Evolutionary conservation across 2,329 filamentous ascomycete species (phyloP).

Genomic region (Pezicula radicicola): DNA sequence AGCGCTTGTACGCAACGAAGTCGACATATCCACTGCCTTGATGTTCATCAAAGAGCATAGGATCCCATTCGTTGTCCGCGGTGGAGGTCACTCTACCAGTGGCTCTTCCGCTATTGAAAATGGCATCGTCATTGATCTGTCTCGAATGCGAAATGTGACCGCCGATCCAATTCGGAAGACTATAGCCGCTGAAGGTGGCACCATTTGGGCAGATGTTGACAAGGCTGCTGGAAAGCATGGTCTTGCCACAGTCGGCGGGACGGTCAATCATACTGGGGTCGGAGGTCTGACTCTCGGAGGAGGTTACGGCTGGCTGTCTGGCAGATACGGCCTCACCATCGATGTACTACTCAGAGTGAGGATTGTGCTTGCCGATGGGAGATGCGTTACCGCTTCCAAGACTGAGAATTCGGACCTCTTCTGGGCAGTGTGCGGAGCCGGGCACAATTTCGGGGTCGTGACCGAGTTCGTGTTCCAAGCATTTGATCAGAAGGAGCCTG

Average conservation of each 20-base stretch:
- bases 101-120: slow-evolving; percentile 17
- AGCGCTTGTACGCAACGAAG: no score
- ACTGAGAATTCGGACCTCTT: slow-evolving; percentile 28
- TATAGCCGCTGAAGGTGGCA: slow-evolving; percentile 16
- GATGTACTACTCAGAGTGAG: slow-evolving; percentile 18
- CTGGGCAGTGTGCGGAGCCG: no score
- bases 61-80: no score
- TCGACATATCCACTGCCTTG: no score
- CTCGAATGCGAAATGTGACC: slow-evolving; percentile 12
- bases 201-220: slow-evolving; percentile 21
- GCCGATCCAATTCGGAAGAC: slow-evolving; percentile 13
- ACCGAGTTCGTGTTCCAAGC: no score
- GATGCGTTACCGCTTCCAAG: slow-evolving; percentile 16
- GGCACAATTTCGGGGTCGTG: no score
- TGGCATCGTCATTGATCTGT: slow-evolving; percentile 18
- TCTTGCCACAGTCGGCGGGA: slow-evolving; percentile 19
- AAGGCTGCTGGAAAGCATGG: slow-evolving; percentile 10
- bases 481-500: no score
- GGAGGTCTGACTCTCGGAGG: slow-evolving; percentile 19
- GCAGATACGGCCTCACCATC: slow-evolving; percentile 24
- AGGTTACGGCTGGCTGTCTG: slow-evolving; percentile 50
- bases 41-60: no score
- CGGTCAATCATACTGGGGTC: slow-evolving; percentile 16
- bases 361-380: slow-evolving; percentile 30
- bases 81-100: slow-evolving; percentile 16